Evolutionary conservation across 257 asterid species (phyloP), one percentile per base, ranked within the genome.

Genomic region (Cinchona pubescens): DNA sequence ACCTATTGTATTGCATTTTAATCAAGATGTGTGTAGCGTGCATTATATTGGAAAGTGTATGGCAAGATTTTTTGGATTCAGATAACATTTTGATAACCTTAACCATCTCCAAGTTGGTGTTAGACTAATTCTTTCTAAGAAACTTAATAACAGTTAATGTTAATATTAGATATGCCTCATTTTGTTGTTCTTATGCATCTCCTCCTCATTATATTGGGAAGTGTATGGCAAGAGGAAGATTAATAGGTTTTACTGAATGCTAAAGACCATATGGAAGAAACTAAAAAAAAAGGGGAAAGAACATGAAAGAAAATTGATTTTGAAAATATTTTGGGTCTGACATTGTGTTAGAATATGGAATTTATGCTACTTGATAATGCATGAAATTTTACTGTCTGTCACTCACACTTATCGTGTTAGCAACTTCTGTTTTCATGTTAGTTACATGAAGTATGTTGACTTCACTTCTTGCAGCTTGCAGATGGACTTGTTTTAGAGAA

Each of bases 401-500:
- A 25, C 1, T 2, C 13, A 59, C 27, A 21, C 68, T 56, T 43
- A 12, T 30, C 18, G 23, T 63, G 32, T 64, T 35, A 29, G 55
- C 38, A 46, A 1, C 34, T 23, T 76, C 71, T 38, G 1, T 42
- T 27, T 6, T 25, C 29, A 19, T 59, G 25, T n/a, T 53, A 4
- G 11, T 32, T 30, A 45, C 34, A 8, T 1, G 42, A 32, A n/a
- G 56, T 30, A 13, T 40, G 43, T 55, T 51, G 61, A 37, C 58
- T 37, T 67, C 77, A 34, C 70, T 81, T 78, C 37, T 23, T 80
- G 75, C 95, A 92, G 97, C 87, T 92, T 74, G 86, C 97, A 68
- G 90, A 88, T 71, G 96, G 94, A 60, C 87, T 92, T 56, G 34
- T 88, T 79, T 82, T 92, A 78, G 97, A 92, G 79, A 92, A 92